These are phyloP conservation scores for Fragaria iinumae DNA, from an alignment of 306 rosid species.

Conservation along the genomic window DNA sequence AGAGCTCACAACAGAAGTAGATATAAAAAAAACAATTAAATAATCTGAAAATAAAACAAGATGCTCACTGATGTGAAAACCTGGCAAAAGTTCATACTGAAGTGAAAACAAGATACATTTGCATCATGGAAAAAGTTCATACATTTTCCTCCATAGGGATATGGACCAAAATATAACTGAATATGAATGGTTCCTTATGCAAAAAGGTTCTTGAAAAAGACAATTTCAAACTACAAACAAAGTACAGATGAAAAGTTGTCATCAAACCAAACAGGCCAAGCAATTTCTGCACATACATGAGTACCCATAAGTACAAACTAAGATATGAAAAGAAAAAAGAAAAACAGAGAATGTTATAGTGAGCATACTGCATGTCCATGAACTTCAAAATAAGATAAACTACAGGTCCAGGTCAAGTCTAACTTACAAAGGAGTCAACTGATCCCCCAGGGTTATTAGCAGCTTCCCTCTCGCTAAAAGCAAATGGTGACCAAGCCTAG, in stretches of 20 bases:
- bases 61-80: neutral
- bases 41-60: neutral
- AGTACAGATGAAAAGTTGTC: neutral
- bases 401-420: conserved; percentile 25
- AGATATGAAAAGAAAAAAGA: neutral
- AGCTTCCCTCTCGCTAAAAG: conserved; percentile 34
- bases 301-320: neutral
- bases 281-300: neutral
- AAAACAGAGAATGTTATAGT: neutral
- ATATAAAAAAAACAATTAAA: too few relatives aligned
- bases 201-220: neutral
- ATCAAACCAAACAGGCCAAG: neutral
- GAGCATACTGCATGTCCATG: neutral
- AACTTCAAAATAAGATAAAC: conserved; percentile 17
- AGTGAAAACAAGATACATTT: neutral
- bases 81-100: too few relatives aligned
- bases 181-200: neutral
- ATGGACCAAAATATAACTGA: neutral
- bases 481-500: conserved; percentile 73
- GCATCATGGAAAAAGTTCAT: neutral
- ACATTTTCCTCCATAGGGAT: neutral
- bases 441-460: conserved; percentile 34
- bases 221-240: neutral
- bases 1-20: too few relatives aligned
- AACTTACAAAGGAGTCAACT: conserved; percentile 70